A percentile compares a stretch with the other conserved stretches of the same genome.
phyloP scores from a whole-genome alignment of 164 flowering plant species.

The Echeveria elegans region DNA sequence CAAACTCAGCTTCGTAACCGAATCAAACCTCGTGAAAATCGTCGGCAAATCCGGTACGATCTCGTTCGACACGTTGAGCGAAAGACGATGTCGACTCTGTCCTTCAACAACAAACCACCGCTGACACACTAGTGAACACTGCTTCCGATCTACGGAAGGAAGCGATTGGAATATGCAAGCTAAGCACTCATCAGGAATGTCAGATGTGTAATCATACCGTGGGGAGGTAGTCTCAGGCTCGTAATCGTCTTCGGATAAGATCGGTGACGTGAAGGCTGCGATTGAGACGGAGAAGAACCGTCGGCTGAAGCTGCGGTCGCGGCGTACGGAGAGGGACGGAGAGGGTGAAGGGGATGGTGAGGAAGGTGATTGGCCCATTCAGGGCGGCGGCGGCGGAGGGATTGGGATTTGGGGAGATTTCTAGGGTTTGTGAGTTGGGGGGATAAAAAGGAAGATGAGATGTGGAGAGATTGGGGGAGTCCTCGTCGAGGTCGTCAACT shows the following conservation, averaged over 20 bases:
- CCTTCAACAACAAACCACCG: constrained; percentile 79
- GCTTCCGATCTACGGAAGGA: constrained; percentile 54
- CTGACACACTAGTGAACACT: constrained; percentile 59
- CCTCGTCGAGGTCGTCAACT: neutral
- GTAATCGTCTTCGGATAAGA: neutral
- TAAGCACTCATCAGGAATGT: constrained; percentile 80
- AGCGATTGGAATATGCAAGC: constrained; percentile 66
- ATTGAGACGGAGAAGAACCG: constrained; percentile 12
- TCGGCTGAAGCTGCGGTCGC: constrained; percentile 1
- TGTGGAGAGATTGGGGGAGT: neutral
- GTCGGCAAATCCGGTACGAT: constrained; percentile 30
- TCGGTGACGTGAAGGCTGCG: neutral
- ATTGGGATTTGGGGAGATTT: neutral
- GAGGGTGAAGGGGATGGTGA: constrained; percentile 15
- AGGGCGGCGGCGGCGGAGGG: constrained; percentile 8
- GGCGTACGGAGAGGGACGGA: neutral
- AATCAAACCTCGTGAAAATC: constrained; percentile 59
- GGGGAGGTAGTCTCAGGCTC: neutral
- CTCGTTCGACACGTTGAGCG: constrained; percentile 55
- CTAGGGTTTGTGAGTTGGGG: constrained; percentile 6
- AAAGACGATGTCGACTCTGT: constrained; percentile 60
- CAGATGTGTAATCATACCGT: constrained; percentile 28
- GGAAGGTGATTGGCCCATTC: constrained; percentile 25
- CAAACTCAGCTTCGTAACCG: constrained; percentile 69
- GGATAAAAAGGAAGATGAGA: neutral